phyloP scores from a whole-genome alignment of 768 basidiomycete genomes.

The Hericium alpestre region DNA sequence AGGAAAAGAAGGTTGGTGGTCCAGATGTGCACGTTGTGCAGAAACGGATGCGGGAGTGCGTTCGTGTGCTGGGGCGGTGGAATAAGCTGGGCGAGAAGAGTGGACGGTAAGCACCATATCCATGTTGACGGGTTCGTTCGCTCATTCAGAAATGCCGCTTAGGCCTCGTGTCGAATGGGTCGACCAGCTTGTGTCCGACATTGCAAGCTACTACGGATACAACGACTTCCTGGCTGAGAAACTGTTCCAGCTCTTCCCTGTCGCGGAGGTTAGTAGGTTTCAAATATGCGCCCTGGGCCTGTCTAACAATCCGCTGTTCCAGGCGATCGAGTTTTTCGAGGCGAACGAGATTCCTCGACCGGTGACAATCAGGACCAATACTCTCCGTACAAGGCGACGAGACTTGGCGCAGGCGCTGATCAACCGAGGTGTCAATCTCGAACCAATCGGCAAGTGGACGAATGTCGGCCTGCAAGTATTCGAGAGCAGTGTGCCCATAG shows the following conservation, averaged over 20 bases:
- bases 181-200: conserved; percentile 79
- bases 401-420: conserved; percentile 91
- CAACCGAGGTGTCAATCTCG: conserved; percentile 93
- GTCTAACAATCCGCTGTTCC: neutral
- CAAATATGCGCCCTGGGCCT: neutral
- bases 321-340: conserved; percentile 98
- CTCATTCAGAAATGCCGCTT: conserved; percentile 5
- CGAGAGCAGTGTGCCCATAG: conserved; percentile 89
- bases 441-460: conserved; percentile 98
- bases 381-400: conserved; percentile 82
- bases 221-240: conserved; percentile 93
- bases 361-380: conserved; percentile 97
- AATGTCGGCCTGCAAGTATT: conserved; percentile 99
- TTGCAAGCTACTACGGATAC: conserved; percentile 95
- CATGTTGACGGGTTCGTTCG: conserved; percentile 1
- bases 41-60: conserved; percentile 68
- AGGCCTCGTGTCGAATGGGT: conserved; percentile 88
- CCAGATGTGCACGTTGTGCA: conserved; percentile 71
- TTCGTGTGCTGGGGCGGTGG: conserved; percentile 63
- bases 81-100: conserved; percentile 47
- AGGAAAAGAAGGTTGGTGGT: conserved; percentile 57
- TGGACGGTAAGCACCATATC: conserved; percentile 42
- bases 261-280: conserved; percentile 61
- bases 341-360: conserved; percentile 93
- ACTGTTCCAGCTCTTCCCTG: conserved; percentile 85